phyloP scores from a whole-genome alignment of 139 green algal genomes.

The Chlorella vulgaris region DNA sequence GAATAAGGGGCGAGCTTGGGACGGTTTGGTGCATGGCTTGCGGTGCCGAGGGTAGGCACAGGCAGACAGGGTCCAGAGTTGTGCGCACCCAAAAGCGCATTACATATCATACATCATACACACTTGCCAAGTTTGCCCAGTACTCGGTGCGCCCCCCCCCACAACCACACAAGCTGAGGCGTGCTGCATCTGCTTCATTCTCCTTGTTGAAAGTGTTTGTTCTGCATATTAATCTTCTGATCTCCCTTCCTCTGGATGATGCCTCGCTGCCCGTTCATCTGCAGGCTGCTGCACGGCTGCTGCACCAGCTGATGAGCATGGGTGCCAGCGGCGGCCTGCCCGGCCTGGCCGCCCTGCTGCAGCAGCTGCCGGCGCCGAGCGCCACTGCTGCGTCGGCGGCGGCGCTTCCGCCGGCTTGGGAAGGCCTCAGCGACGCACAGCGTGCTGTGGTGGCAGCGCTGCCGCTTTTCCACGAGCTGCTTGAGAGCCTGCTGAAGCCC shows the following conservation, averaged over 20 bases:
- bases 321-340: neutral
- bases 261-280: too few relatives aligned
- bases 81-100: too few relatives aligned
- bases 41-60: too few relatives aligned
- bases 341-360: neutral
- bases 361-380: neutral
- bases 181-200: neutral
- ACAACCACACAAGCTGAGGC: too few relatives aligned
- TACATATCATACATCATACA: too few relatives aligned
- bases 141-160: too few relatives aligned
- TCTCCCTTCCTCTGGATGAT: neutral
- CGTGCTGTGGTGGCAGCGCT: slow-evolving; percentile 1
- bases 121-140: too few relatives aligned
- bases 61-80: too few relatives aligned
- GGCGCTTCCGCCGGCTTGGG: neutral
- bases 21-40: too few relatives aligned
- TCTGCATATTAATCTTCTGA: neutral
- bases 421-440: slow-evolving; percentile 8
- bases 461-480: slow-evolving; percentile 29
- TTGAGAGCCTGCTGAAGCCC: neutral
- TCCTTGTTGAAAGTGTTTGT: too few relatives aligned
- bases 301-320: slow-evolving; percentile 25
- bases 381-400: neutral
- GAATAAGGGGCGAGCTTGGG: too few relatives aligned
- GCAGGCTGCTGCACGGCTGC: slow-evolving; percentile 11